Evolutionary conservation across 176 grass and related monocot species (phyloP).

Genomic region (Oryza rufipogon): DNA sequence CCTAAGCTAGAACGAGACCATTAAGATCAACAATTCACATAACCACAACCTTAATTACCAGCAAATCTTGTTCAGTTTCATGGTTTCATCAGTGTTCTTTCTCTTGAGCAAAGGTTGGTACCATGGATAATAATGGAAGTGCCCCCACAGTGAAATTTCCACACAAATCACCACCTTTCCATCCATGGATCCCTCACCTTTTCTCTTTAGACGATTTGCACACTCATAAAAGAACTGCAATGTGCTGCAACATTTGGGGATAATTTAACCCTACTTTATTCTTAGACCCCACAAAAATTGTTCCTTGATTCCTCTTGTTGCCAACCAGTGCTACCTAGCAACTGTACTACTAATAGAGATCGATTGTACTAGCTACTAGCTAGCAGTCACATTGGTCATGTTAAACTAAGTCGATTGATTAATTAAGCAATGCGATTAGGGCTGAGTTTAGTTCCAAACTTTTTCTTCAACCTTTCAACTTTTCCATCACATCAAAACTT

Average conservation of each 20-base stretch:
- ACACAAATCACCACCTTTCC: not conserved
- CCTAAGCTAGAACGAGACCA: not conserved
- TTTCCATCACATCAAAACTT: too few relatives aligned
- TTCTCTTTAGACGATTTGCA: not conserved
- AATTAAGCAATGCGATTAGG: not conserved
- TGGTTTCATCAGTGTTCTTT: not conserved
- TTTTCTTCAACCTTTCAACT: too few relatives aligned
- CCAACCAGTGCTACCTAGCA: not conserved
- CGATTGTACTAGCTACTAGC: not conserved
- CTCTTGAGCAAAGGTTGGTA: not conserved
- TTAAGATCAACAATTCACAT: not conserved
- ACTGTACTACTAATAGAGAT: not conserved
- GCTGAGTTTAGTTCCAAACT: too few relatives aligned
- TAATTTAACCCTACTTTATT: not conserved
- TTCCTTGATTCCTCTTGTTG: conserved; percentile 39
- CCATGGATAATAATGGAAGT: not conserved
- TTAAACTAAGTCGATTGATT: too few relatives aligned
- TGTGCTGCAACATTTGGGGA: not conserved
- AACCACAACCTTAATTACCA: not conserved
- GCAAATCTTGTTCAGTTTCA: not conserved
- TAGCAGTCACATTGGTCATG: not conserved
- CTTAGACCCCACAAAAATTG: conserved; percentile 20
- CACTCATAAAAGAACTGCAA: not conserved
- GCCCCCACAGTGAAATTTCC: not conserved
- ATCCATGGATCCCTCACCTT: not conserved